Conservation (phyloP, 2,329 filamentous ascomycete species). For the Hypoxylon sp. region DNA sequence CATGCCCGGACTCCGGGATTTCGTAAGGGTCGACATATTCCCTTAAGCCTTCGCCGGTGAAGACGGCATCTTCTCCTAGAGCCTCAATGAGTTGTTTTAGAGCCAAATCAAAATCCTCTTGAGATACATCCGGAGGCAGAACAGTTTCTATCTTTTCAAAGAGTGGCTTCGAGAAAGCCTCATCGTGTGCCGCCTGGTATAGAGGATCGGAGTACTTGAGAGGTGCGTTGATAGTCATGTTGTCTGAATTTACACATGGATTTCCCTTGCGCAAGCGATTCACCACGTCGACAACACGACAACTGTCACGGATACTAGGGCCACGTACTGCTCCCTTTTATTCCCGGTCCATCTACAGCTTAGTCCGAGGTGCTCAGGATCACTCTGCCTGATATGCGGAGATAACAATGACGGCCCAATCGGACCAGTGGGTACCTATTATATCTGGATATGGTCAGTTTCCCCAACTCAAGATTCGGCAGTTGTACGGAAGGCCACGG, state of each 20-base stretch:
- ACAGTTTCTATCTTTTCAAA: conserved; percentile 56
- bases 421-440: conserved; percentile 25
- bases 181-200: conserved; percentile 60
- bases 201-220: conserved; percentile 57
- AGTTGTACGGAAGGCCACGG: conserved; percentile 33
- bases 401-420: conserved; percentile 29
- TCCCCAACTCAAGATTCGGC: conserved; percentile 40
- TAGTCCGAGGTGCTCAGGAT: not conserved
- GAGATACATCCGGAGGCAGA: conserved; percentile 59
- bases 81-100: conserved; percentile 54
- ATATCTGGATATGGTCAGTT: conserved; percentile 29
- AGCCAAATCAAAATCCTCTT: conserved; percentile 57
- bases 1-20: conserved; percentile 57
- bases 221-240: conserved; percentile 23
- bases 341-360: conserved; percentile 1
- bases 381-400: conserved; percentile 34
- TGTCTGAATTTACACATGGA: not conserved
- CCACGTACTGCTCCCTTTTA: conserved; percentile 17
- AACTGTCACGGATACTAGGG: not conserved
- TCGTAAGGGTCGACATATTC: conserved; percentile 65
- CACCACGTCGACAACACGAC: not conserved
- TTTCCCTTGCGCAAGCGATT: not conserved
- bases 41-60: conserved; percentile 56
- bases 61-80: conserved; percentile 58
- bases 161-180: conserved; percentile 59